Conservation (phyloP, 2,329 filamentous ascomycete species). For the Fusarium pininemorale region DNA sequence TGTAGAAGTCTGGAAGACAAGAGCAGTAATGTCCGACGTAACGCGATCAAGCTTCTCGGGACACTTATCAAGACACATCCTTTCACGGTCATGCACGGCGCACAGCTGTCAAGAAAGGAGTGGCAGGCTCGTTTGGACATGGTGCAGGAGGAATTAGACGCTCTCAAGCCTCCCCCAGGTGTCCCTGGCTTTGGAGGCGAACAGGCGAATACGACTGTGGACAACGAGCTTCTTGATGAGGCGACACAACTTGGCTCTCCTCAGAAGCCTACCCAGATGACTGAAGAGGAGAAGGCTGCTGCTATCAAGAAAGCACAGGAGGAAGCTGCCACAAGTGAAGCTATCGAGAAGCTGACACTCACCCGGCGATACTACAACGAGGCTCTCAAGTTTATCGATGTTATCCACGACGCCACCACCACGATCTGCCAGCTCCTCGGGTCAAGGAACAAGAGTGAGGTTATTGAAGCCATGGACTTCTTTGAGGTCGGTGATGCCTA, state of each 20-base stretch:
- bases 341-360: conserved; percentile 85
- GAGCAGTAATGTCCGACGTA: conserved; percentile 95
- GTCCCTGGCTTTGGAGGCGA: conserved; percentile 69
- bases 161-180: conserved; percentile 82
- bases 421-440: conserved; percentile 88
- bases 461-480: conserved; percentile 99
- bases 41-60: conserved; percentile 91
- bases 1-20: conserved; percentile 93
- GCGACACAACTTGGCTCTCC: conserved; percentile 82
- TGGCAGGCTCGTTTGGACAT: conserved; percentile 85
- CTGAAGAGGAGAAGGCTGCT: conserved; percentile 78
- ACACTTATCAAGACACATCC: conserved; percentile 93
- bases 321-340: conserved; percentile 87
- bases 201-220: conserved; percentile 73
- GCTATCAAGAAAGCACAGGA: conserved; percentile 82
- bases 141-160: conserved; percentile 83
- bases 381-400: conserved; percentile 91
- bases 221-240: conserved; percentile 84
- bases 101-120: conserved; percentile 82
- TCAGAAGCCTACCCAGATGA: conserved; percentile 73
- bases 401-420: conserved; percentile 82
- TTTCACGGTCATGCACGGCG: conserved; percentile 90
- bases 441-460: conserved; percentile 96
- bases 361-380: conserved; percentile 94
- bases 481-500: conserved; percentile 96